These are phyloP conservation scores for Nyctanthes arbortristis DNA, from an alignment of 257 asterid genomes.

Conservation along the genomic window DNA sequence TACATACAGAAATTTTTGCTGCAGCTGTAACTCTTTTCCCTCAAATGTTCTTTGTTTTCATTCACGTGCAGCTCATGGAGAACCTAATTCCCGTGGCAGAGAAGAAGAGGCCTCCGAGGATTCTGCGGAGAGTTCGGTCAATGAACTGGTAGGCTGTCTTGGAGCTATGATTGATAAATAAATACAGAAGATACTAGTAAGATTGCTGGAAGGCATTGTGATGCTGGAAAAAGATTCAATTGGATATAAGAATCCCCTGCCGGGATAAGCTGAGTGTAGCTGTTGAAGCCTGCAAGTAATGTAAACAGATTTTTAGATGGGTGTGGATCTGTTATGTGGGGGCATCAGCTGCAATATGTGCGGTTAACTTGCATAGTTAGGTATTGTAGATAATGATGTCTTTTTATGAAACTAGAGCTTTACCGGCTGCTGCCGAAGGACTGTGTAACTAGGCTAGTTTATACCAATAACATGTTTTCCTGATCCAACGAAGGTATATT, in stretches of 20 bases:
- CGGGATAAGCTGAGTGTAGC: constrained; percentile 5
- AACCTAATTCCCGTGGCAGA: constrained; percentile 63
- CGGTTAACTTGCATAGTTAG: constrained; percentile 22
- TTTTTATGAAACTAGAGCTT: not conserved
- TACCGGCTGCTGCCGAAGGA: not conserved
- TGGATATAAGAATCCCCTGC: constrained; percentile 2
- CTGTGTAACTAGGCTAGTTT: not conserved
- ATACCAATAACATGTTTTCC: not conserved
- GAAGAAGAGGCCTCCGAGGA: constrained; percentile 54
- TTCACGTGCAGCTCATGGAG: constrained; percentile 64
- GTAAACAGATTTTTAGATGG: not conserved
- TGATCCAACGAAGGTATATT: not conserved
- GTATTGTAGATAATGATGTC: constrained; percentile 14
- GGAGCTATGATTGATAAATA: constrained; percentile 11
- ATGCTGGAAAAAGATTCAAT: not conserved
- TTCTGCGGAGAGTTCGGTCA: constrained; percentile 52
- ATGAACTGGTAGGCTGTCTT: constrained; percentile 39
- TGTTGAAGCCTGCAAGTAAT: not conserved
- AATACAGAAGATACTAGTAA: constrained; percentile 27
- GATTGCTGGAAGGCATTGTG: constrained; percentile 23
- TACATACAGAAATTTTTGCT: not conserved
- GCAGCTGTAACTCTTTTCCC: constrained; percentile 4
- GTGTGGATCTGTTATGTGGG: not conserved
- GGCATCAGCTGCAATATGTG: not conserved
- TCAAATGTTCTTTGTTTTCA: not conserved